These are phyloP conservation scores for Mortierella alpina DNA, from an alignment of 192 early-diverging fungal species.

Conservation along the genomic window DNA sequence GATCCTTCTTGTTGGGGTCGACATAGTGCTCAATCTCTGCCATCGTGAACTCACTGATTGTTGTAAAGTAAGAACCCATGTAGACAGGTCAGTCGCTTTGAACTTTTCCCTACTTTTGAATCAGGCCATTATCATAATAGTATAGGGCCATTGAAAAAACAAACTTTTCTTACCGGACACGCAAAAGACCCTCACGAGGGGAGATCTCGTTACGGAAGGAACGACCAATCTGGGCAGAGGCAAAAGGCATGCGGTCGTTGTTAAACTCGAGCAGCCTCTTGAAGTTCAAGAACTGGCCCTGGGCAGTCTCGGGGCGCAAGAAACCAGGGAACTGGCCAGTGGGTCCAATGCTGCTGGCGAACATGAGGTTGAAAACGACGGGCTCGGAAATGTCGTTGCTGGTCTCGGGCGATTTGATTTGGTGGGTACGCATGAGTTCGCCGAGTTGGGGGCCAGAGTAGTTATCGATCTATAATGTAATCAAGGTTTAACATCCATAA, in stretches of 20 bases:
- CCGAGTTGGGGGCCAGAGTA: slow-evolving; percentile 87
- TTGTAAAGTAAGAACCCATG: neutral
- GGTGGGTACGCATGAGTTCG: slow-evolving; percentile 83
- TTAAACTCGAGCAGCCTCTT: slow-evolving; percentile 97
- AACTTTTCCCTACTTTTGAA: neutral
- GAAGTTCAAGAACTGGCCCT: slow-evolving; percentile 99
- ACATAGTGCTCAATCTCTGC: slow-evolving; percentile 99
- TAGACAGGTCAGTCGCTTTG: neutral
- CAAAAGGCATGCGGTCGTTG: slow-evolving; percentile 99
- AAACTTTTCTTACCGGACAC: slow-evolving; percentile 76
- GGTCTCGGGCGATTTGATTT: slow-evolving; percentile 92
- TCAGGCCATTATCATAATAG: neutral
- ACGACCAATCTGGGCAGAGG: slow-evolving; percentile 96
- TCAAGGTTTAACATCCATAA: neutral
- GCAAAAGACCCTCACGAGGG: slow-evolving; percentile 92
- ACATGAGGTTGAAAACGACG: slow-evolving; percentile 99
- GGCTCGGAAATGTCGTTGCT: slow-evolving; percentile 92
- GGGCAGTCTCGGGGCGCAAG: slow-evolving; percentile 99
- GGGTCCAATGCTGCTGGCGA: slow-evolving; percentile 97
- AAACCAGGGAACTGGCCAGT: slow-evolving; percentile 86
- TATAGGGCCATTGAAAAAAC: neutral
- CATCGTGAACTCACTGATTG: slow-evolving; percentile 93
- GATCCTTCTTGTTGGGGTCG: slow-evolving; percentile 92
- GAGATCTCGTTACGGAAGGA: slow-evolving; percentile 99
- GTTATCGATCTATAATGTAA: slow-evolving; percentile 86